These are phyloP conservation scores for Diddensiella santjacobensis DNA, from an alignment of 805 yeast species.

Conservation along the genomic window DNA sequence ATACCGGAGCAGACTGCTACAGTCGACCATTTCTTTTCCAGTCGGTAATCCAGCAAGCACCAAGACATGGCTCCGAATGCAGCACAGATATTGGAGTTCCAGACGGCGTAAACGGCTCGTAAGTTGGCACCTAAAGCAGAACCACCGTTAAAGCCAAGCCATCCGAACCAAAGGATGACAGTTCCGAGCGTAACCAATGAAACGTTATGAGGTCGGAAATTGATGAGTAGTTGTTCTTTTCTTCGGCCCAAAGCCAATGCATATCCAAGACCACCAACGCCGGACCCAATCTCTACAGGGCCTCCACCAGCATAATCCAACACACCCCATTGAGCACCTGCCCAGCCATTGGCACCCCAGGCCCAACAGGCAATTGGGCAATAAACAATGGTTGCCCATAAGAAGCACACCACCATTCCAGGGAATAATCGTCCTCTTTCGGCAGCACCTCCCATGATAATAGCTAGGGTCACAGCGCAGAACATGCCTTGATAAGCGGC, in stretches of 20 bases:
- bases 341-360: slow-evolving; percentile 95
- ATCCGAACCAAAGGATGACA: slow-evolving; percentile 82
- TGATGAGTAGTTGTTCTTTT: slow-evolving; percentile 68
- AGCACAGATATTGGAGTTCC: slow-evolving; percentile 89
- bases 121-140: slow-evolving; percentile 78
- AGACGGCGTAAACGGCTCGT: slow-evolving; percentile 81
- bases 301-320: slow-evolving; percentile 98
- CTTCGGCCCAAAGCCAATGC: slow-evolving; percentile 57
- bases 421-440: slow-evolving; percentile 91
- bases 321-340: slow-evolving; percentile 76
- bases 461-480: slow-evolving; percentile 85
- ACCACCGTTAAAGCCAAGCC: slow-evolving; percentile 95
- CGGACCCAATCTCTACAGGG: slow-evolving; percentile 89
- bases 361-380: slow-evolving; percentile 96
- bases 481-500: slow-evolving; percentile 90
- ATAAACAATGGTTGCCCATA: slow-evolving; percentile 89
- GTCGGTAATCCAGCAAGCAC: slow-evolving; percentile 84
- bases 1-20: slow-evolving; percentile 95
- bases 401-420: slow-evolving; percentile 70
- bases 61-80: slow-evolving; percentile 88
- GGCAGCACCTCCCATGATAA: slow-evolving; percentile 87
- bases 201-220: slow-evolving; percentile 93
- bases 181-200: slow-evolving; percentile 90
- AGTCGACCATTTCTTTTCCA: slow-evolving; percentile 88
- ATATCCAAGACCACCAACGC: slow-evolving; percentile 80